Conservation (phyloP, 139 green algal genomes). For the Chlorella sorokiniana region DNA sequence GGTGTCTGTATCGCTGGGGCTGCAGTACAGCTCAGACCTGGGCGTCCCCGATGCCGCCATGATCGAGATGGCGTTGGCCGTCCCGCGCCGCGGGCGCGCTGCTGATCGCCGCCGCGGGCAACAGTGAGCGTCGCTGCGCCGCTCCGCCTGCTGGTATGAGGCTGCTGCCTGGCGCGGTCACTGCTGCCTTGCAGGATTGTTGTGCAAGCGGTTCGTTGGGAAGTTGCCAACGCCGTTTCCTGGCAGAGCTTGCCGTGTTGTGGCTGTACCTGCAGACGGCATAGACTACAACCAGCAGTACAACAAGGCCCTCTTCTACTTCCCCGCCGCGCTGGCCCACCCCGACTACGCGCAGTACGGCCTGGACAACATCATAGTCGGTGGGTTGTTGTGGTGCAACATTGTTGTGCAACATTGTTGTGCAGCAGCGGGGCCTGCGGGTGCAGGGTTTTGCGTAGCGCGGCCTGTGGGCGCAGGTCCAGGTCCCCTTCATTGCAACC, state of each 20-base stretch:
- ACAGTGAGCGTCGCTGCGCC: not conserved
- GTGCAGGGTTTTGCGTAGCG: too few species aligned
- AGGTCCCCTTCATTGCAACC: too few species aligned
- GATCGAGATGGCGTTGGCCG: not conserved
- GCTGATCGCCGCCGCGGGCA: not conserved
- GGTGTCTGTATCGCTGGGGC: slow-evolving; percentile 3
- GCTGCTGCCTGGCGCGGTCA: not conserved
- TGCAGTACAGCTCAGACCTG: not conserved
- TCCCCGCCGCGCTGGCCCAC: slow-evolving; percentile 1
- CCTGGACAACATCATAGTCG: not conserved
- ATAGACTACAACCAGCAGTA: not conserved
- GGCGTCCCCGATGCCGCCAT: not conserved
- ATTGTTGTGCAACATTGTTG: too few species aligned
- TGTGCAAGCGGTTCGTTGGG: too few species aligned
- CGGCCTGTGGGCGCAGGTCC: too few species aligned
- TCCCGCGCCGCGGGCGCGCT: not conserved
- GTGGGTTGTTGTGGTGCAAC: too few species aligned
- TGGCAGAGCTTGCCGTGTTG: not conserved
- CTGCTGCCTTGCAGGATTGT: too few species aligned
- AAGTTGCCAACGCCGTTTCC: not conserved
- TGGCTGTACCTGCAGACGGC: not conserved
- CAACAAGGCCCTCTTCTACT: not conserved
- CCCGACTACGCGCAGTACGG: not conserved
- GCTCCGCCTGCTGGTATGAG: not conserved
- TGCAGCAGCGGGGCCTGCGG: too few species aligned